phyloP scores from a whole-genome alignment of 2,329 filamentous ascomycete species.

The Aspergillus neoniger region DNA sequence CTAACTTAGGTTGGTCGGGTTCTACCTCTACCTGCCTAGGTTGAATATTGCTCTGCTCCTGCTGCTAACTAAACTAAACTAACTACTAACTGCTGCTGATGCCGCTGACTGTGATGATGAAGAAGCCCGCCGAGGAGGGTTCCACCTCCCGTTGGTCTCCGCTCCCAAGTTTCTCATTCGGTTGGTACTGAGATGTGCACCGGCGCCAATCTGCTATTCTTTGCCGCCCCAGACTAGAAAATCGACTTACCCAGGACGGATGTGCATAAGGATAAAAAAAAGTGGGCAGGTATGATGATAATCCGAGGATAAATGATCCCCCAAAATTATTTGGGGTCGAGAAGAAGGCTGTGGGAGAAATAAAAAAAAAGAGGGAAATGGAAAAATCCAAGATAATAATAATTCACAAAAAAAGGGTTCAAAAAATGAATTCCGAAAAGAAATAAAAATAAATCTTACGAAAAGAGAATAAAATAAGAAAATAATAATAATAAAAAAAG shows the following conservation, averaged over 20 bases:
- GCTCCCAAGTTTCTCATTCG: conserved; percentile 16
- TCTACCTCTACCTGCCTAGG: neutral
- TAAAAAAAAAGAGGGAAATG: neutral
- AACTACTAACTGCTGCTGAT: conserved; percentile 3
- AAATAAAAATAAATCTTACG: neutral
- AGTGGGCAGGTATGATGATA: conserved; percentile 2
- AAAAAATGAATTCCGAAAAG: neutral
- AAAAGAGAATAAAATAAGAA: conserved; percentile 7
- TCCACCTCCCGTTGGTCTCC: conserved; percentile 20
- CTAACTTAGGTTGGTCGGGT: too few species aligned
- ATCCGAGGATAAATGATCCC: neutral
- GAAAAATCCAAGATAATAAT: neutral
- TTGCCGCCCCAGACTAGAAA: conserved; percentile 14
- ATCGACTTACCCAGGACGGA: neutral
- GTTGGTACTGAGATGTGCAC: conserved; percentile 20
- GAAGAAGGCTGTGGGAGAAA: neutral
- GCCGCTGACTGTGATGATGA: conserved; percentile 4
- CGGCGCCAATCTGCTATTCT: conserved; percentile 15
- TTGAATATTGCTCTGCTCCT: conserved; percentile 4
- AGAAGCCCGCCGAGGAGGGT: conserved; percentile 7
- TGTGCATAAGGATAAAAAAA: conserved; percentile 6
- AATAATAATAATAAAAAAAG: conserved; percentile 4
- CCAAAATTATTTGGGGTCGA: neutral
- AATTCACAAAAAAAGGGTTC: neutral
- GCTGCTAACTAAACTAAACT: neutral